These are phyloP conservation scores for Plenodomus biglobosus DNA, from an alignment of 2,329 filamentous ascomycete species.

Conservation along the genomic window DNA sequence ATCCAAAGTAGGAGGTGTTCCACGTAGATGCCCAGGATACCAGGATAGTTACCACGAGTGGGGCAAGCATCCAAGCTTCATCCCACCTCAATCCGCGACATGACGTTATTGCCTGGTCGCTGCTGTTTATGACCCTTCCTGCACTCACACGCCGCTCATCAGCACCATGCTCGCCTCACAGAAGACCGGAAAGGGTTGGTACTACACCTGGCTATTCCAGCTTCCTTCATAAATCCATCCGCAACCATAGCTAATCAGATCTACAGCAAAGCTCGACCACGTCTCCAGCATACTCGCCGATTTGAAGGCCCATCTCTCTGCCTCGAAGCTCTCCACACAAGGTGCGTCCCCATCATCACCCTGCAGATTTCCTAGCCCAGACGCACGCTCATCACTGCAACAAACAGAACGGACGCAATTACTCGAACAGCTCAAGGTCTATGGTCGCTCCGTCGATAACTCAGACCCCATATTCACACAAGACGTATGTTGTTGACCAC, in stretches of 20 bases:
- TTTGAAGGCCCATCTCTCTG: constrained; percentile 63
- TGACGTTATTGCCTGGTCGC: neutral
- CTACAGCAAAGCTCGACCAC: constrained; percentile 65
- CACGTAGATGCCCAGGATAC: neutral
- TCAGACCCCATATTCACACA: constrained; percentile 84
- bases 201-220: neutral
- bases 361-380: too few relatives aligned
- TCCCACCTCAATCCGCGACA: neutral
- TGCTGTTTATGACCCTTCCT: neutral
- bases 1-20: too few relatives aligned
- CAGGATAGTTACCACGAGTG: too few relatives aligned
- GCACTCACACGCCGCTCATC: neutral
- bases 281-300: constrained; percentile 65
- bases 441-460: constrained; percentile 70
- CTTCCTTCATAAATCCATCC: neutral
- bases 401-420: constrained; percentile 61
- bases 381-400: constrained; percentile 12
- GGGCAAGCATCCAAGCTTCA: neutral
- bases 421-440: constrained; percentile 70
- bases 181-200: constrained; percentile 25
- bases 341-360: constrained; percentile 57
- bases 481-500: constrained; percentile 55
- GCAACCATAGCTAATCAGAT: constrained; percentile 10
- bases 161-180: constrained; percentile 9
- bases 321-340: constrained; percentile 59